phyloP scores from a whole-genome alignment of 2,329 filamentous ascomycete species.

The Teratosphaeria destructans region DNA sequence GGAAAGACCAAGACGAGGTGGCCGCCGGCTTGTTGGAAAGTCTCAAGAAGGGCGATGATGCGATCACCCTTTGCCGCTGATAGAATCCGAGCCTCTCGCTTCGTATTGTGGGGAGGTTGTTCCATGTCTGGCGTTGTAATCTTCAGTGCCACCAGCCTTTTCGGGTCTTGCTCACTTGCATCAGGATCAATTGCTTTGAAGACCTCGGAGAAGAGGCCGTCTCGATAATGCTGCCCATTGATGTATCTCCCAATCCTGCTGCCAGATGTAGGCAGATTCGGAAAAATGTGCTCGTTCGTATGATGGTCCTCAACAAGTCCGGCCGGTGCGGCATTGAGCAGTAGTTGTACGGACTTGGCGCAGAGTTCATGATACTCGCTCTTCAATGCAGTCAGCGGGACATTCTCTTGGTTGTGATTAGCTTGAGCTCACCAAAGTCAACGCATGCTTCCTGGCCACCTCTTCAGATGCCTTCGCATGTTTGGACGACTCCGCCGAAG shows the following conservation, averaged over 20 bases:
- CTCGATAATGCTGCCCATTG: constrained; percentile 45
- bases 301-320: constrained; percentile 15
- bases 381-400: constrained; percentile 34
- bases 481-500: constrained; percentile 39
- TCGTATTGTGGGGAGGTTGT: constrained; percentile 71
- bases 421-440: constrained; percentile 42
- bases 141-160: constrained; percentile 59
- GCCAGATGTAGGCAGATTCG: constrained; percentile 25
- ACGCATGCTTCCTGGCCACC: constrained; percentile 48
- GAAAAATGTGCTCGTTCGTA: constrained; percentile 20
- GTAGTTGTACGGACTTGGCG: constrained; percentile 18
- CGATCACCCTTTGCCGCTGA: constrained; percentile 45
- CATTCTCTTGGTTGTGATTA: constrained; percentile 11
- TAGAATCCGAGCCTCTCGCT: constrained; percentile 69
- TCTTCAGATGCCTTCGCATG: constrained; percentile 59
- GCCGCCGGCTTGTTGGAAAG: constrained; percentile 59
- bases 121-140: constrained; percentile 66
- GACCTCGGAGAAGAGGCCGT: constrained; percentile 73
- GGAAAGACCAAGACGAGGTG: constrained; percentile 75
- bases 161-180: neutral
- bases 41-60: constrained; percentile 60
- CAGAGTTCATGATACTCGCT: constrained; percentile 42
- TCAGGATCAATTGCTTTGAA: constrained; percentile 52
- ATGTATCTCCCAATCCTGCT: constrained; percentile 45
- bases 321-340: constrained; percentile 24